phyloP scores from a whole-genome alignment of 306 rosid species.

The Alnus rubra region DNA sequence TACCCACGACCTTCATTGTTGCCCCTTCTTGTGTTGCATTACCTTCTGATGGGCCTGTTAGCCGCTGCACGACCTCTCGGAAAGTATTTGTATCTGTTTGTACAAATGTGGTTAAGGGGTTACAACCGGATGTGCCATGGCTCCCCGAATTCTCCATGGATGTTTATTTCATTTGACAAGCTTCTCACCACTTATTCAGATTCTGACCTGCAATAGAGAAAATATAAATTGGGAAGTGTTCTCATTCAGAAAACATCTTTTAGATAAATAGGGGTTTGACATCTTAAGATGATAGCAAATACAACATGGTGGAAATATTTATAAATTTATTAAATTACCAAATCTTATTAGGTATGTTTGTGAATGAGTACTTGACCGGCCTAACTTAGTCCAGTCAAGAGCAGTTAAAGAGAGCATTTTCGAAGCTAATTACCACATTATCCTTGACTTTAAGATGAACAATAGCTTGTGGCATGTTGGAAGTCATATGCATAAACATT shows the following conservation, averaged over 20 bases:
- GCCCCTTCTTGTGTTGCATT: slow-evolving; percentile 26
- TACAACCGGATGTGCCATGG: slow-evolving; percentile 34
- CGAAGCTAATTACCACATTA: neutral
- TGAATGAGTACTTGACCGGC: neutral
- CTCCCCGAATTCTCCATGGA: slow-evolving; percentile 50
- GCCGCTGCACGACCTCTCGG: slow-evolving; percentile 72
- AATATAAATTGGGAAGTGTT: neutral
- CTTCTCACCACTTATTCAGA: slow-evolving; percentile 4
- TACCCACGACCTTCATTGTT: slow-evolving; percentile 24
- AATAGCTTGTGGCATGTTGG: neutral
- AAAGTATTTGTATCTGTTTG: slow-evolving; percentile 69
- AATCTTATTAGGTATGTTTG: neutral
- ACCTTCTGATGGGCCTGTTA: slow-evolving; percentile 67
- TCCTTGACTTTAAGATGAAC: neutral
- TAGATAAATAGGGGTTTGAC: neutral
- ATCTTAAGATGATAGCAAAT: neutral
- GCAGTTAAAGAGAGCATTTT: neutral
- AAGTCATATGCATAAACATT: neutral
- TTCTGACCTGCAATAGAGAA: slow-evolving; percentile 24
- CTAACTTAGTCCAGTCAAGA: neutral
- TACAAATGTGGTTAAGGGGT: slow-evolving; percentile 72
- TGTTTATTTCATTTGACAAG: slow-evolving; percentile 11
- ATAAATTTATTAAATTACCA: neutral
- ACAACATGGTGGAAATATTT: neutral
- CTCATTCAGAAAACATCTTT: neutral